Evolutionary conservation across 805 yeast genomes (phyloP), one percentile per base, ranked within the genome.

Genomic region (Debaryomyces castellii): DNA sequence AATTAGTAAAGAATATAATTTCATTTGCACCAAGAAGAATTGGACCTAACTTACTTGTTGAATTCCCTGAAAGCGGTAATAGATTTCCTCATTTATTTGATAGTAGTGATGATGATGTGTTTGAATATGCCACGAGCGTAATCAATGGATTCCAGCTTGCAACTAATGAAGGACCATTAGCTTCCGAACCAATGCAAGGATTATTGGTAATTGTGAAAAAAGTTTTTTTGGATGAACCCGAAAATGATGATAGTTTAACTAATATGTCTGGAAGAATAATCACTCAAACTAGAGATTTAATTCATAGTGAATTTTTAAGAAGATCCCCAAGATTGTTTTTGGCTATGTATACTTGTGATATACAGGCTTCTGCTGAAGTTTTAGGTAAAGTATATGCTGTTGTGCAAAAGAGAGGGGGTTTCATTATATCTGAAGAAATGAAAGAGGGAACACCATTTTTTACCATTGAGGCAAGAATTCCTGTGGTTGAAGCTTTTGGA

Each of bases 361-460:
- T 94, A 53, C 99, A 94, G 66, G 94, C 98, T 0, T 80, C 96
- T 2, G 82, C 96, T 0, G 99, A 94, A 51, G 97, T 89, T 0
- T 72, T 94, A 43, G 99, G 99, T 36, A 89, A 88, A 61, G 98
- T 94, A 0, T 94, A 94, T 60, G 94, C 90, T 0, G 98, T 92
- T 16, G 89, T 94, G 20, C 96, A 95, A 52, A 82, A 82, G 57
- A 77, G 97, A 57, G 84, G 87, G 33, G 99, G 99, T 23, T 70
- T 79, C 42, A 87, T 94, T 45, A 77, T 85, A 2, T 80, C 90
- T 3, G 99, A 94, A 65, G 99, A 94, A 62, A 83, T 94, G 89
- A 91, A 94, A 59, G 99, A 94, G 62, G 99, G 99, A 8, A 94
- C 99, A 0, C 97, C 98, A 17, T 90, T 92, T 57, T 94, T 94